Evolutionary conservation across 441 rosid species (phyloP), one percentile per base, ranked within the genome.

Genomic region (Pelargonium australe): DNA sequence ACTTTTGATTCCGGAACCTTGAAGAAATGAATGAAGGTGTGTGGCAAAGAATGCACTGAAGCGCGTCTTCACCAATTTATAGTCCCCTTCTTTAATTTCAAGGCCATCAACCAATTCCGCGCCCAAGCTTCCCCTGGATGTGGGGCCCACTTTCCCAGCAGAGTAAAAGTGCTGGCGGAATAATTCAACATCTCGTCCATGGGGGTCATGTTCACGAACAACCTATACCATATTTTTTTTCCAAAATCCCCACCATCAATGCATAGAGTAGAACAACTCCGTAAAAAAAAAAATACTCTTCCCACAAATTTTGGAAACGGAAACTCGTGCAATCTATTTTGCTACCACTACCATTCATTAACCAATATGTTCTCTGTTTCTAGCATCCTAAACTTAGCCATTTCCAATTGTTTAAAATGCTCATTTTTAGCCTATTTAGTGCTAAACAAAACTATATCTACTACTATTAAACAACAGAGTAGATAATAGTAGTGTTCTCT

Each of bases 31-130:
- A 72, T 91, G 87, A 40, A 94, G 95, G 76, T 86, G 74, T 47
- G 95, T 89, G 11, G 75, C 79, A 12, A 91, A 86, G 82, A 89
- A 94, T 0, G 96, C 93, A n/a, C 96, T 87, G 75, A 94, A 91
- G 51, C 94, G 88, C 0, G 86, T 88, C 86, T 91, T 93, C 73
- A 86, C 90, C 71, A 90, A 31, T 79, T 88, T 91, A 72, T 94
- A 89, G 55, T 94, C 98, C 49, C 85, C 88, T 79, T 86, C 86
- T 76, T 76, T 79, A 72, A 89, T 91, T 62, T 58, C 80, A 73
- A 91, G 78, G 44, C 97, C 96, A 75, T 87, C 85, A 5, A 81
- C 94, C 41, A 91, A 79, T 14, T 84, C 82, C 3, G 95, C 88
- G 4, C 96, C 97, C 1, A 9, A 40, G 4, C 76, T 80, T 69